Percentiles rank a stretch among this genome's conserved stretches.
phyloP scores from a whole-genome alignment of 495 filamentous ascomycete genomes.

The Annulohypoxylon moriforme region DNA sequence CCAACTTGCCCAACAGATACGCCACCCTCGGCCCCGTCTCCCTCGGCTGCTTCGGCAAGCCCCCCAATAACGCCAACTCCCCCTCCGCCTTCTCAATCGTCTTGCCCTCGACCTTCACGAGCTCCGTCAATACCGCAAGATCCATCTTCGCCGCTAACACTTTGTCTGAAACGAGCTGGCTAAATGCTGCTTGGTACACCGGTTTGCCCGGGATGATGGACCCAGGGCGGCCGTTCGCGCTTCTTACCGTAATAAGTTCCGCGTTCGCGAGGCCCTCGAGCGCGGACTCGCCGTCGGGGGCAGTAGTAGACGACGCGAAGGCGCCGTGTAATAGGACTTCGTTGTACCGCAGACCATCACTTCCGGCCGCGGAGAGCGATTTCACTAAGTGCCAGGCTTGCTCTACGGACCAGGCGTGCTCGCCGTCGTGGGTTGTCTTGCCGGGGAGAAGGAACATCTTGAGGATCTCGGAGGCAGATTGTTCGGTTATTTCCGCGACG shows the following conservation, averaged over 20 bases:
- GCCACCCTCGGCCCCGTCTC: constrained; percentile 70
- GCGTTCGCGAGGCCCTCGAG: constrained; percentile 85
- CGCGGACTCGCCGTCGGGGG: constrained; percentile 69
- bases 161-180: constrained; percentile 72
- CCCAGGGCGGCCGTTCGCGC: constrained; percentile 77
- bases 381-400: constrained; percentile 94
- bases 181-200: constrained; percentile 87
- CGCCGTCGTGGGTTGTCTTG: constrained; percentile 53
- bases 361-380: constrained; percentile 57
- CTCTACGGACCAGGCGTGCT: constrained; percentile 76
- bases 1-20: constrained; percentile 80
- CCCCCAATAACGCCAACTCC: constrained; percentile 75
- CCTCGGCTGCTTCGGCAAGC: constrained; percentile 69
- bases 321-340: constrained; percentile 80
- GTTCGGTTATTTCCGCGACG: constrained; percentile 88
- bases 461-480: constrained; percentile 87
- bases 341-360: constrained; percentile 78
- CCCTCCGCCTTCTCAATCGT: constrained; percentile 81
- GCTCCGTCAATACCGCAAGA: constrained; percentile 71
- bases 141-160: constrained; percentile 82
- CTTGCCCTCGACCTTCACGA: constrained; percentile 77
- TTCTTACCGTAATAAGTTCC: constrained; percentile 86
- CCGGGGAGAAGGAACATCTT: constrained; percentile 85
- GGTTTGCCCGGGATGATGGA: constrained; percentile 84
- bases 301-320: constrained; percentile 67